Base-by-base conservation (phyloP, 108 stramenopile species). In the Bacterosira constricta region DNA sequence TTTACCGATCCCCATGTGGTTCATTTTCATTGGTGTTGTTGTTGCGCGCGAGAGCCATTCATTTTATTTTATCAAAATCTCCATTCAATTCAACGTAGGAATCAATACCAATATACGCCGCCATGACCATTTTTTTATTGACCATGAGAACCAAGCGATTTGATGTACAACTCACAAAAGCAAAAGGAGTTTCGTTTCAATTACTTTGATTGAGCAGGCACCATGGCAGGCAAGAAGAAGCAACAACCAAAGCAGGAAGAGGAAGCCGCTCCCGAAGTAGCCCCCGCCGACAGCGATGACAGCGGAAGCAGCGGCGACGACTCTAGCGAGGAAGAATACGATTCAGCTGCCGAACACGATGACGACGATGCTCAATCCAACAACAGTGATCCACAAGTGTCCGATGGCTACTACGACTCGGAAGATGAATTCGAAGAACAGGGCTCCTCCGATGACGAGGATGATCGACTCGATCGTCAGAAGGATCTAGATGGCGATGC, bases 401-500 rank as follows among this genome's bases (percentile, higher is more conserved):
- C 53, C 31, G 53, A 54, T 34, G 32, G 17, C 32, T 31, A 42
- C 8, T 3, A 42, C 41, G 60, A 38, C 39, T 63, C 66, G 21
- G 71, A 36, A 27, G 94, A 93, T 12, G 90, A 86, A 23, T 91
- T 93, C 54, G 94, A 91, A 80, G 91, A 92, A 45, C 91, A 93
- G 81, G 91, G 91, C 41, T 91, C 90, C 4, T 90, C 88, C 1
- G 90, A 91, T 35, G 91, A 91, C 59, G 91, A 92, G 36, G 94
- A 91, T 15, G 91, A 91, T 42, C 20, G 77, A 15, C 38, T 88
- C 18, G 85, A 87, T 30, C 60, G 83, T 6, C 90, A 91, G 64
- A 38, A 59, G 18, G 64, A 78, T 10, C 77, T 86, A 9, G 90
- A 90, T 44, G 83, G 83, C 26, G 82, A 75, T 27, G 68, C 64